Evolutionary conservation across 192 early-diverging fungal genomes (phyloP).

Genomic region (Gamsiella multidivaricata): DNA sequence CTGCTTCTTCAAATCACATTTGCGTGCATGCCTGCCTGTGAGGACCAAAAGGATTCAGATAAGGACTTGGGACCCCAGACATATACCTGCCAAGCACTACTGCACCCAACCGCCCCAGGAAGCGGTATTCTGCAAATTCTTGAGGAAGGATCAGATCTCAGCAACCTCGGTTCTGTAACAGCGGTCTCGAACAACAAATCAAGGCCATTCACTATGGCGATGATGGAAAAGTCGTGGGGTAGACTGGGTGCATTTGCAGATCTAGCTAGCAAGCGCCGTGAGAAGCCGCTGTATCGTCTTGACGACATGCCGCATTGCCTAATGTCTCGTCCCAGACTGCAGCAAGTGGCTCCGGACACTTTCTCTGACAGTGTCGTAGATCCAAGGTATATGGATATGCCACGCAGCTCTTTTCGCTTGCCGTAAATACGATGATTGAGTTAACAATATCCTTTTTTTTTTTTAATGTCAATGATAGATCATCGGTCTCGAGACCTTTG

Average conservation of each 20-base stretch:
- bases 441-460: not conserved
- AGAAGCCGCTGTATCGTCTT: conserved; percentile 2
- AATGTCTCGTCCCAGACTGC: not conserved
- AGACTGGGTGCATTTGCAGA: conserved; percentile 34
- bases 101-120: conserved; percentile 1
- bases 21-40: not conserved
- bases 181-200: no score
- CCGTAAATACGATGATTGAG: not conserved
- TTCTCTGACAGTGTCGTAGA: no score
- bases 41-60: not conserved
- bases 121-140: conserved; percentile 15
- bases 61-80: not conserved
- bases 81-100: conserved; percentile 5
- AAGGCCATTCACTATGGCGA: conserved; percentile 21
- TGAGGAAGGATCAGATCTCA: not conserved
- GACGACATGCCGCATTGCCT: conserved; percentile 8
- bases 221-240: conserved; percentile 37
- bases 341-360: not conserved
- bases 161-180: not conserved
- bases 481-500: conserved; percentile 1
- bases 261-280: not conserved
- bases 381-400: no score
- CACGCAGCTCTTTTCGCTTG: no score
- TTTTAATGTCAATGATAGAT: conserved; percentile 6
- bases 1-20: conserved; percentile 21